Percentiles rank a stretch among this genome's conserved stretches.
These are phyloP conservation scores for Krasilnikovozyma curviuscula DNA, from an alignment of 768 basidiomycete species.

Conservation along the genomic window DNA sequence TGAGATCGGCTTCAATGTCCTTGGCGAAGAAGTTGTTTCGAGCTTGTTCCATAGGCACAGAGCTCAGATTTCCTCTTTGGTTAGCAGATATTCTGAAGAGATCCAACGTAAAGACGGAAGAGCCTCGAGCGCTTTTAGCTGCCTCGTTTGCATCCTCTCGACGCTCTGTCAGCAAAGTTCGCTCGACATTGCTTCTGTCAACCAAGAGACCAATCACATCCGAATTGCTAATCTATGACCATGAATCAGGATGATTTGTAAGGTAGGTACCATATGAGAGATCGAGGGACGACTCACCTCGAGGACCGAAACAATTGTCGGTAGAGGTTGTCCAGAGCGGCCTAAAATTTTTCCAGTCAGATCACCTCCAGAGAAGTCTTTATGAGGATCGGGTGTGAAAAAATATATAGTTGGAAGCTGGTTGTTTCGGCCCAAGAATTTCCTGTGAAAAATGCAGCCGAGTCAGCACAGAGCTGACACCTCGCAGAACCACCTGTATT, in stretches of 20 bases:
- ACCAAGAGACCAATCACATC: slow-evolving; percentile 64
- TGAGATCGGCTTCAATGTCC: too few relatives aligned
- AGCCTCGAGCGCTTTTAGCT: too few relatives aligned
- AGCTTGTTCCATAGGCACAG: too few relatives aligned
- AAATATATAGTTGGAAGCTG: slow-evolving; percentile 3
- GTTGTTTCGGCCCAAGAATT: not conserved
- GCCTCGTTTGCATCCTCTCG: slow-evolving; percentile 44
- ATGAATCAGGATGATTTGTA: not conserved
- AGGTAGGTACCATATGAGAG: not conserved
- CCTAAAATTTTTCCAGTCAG: too few relatives aligned
- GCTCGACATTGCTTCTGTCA: slow-evolving; percentile 53
- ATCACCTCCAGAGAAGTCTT: slow-evolving; percentile 5
- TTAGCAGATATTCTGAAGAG: too few relatives aligned
- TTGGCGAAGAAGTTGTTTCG: too few relatives aligned
- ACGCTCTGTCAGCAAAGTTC: slow-evolving; percentile 41
- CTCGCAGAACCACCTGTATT: not conserved
- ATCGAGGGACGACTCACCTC: slow-evolving; percentile 35
- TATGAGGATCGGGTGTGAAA: slow-evolving; percentile 2
- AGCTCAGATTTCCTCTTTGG: too few relatives aligned
- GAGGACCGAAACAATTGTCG: slow-evolving; percentile 64
- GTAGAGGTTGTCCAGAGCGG: slow-evolving; percentile 26
- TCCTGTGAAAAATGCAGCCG: not conserved
- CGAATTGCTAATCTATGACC: slow-evolving; percentile 45
- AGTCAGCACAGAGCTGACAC: not conserved
- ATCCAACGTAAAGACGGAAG: too few relatives aligned